Evolutionary conservation across 2,329 filamentous ascomycete species (phyloP).

Genomic region (Ophiostoma sp.): DNA sequence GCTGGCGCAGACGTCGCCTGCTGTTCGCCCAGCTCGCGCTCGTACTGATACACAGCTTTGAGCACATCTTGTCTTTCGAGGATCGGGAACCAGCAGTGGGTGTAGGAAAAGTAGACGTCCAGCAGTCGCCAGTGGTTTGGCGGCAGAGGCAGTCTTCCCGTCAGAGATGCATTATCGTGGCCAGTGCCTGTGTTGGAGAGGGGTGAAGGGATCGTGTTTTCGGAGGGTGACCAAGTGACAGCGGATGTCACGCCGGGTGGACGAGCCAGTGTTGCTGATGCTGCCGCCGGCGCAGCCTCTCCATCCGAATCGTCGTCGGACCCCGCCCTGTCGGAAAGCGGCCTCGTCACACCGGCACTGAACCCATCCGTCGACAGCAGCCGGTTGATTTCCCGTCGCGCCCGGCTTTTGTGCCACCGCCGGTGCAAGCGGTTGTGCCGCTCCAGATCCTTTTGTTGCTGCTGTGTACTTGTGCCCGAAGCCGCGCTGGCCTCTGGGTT

Average conservation of each 20-base stretch:
- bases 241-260: conserved; percentile 19
- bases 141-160: conserved; percentile 42
- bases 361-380: conserved; percentile 53
- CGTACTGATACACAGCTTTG: conserved; percentile 47
- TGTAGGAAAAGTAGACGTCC: conserved; percentile 73
- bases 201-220: conserved; percentile 34
- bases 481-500: conserved; percentile 5
- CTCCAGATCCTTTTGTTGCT: conserved; percentile 38
- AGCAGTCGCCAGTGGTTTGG: conserved; percentile 60
- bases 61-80: conserved; percentile 66
- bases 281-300: background rate
- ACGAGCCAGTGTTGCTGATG: too few species aligned
- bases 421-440: conserved; percentile 58
- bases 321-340: background rate
- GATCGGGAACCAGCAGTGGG: conserved; percentile 75
- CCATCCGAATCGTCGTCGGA: conserved; percentile 3
- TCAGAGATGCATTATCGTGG: background rate
- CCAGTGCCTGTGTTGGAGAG: background rate
- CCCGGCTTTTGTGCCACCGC: conserved; percentile 62
- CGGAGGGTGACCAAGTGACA: conserved; percentile 38
- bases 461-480: background rate
- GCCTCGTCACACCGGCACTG: conserved; percentile 23
- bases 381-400: conserved; percentile 63
- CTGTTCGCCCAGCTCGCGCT: background rate
- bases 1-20: background rate